A percentile compares a stretch with the other conserved stretches of the same genome.
Conservation (phyloP, 257 asterid species). For the Przewalskia tangutica region DNA sequence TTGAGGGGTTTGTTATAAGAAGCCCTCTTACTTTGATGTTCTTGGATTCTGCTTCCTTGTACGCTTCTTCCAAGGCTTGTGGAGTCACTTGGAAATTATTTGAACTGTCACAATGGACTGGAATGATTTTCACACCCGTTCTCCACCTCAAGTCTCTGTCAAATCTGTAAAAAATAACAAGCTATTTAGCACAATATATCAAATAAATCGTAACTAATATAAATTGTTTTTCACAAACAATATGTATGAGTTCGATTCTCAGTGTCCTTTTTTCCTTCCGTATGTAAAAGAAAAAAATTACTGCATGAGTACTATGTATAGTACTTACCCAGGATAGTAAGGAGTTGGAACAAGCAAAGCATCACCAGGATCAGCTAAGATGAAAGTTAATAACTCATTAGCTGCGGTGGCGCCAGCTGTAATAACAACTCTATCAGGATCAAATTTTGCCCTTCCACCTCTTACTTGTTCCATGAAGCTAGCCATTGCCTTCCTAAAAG, state of each 20-base stretch:
- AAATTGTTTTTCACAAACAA: neutral
- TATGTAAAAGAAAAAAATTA: neutral
- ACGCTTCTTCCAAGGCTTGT: slow-evolving; percentile 31
- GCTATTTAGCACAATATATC: no score
- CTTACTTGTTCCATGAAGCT: slow-evolving; percentile 76
- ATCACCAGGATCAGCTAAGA: slow-evolving; percentile 68
- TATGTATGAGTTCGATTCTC: neutral
- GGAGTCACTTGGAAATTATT: slow-evolving; percentile 25
- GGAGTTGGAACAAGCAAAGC: slow-evolving; percentile 88
- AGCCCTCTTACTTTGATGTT: slow-evolving; percentile 30
- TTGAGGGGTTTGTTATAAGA: slow-evolving; percentile 40
- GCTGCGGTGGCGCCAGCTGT: slow-evolving; percentile 95
- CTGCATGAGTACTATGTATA: neutral
- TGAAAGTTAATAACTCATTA: slow-evolving; percentile 71
- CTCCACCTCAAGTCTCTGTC: slow-evolving; percentile 50
- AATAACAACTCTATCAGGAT: slow-evolving; percentile 63
- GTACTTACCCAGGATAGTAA: slow-evolving; percentile 78
- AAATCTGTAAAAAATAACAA: no score
- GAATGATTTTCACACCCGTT: slow-evolving; percentile 34
- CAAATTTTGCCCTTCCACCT: slow-evolving; percentile 63
- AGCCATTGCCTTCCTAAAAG: slow-evolving; percentile 87
- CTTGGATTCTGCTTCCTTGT: slow-evolving; percentile 21
- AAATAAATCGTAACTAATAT: no score
- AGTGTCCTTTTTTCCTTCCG: neutral
- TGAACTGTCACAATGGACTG: slow-evolving; percentile 34